Base-by-base conservation (phyloP, 306 rosid genomes). In the Adenanthera pavonina region DNA sequence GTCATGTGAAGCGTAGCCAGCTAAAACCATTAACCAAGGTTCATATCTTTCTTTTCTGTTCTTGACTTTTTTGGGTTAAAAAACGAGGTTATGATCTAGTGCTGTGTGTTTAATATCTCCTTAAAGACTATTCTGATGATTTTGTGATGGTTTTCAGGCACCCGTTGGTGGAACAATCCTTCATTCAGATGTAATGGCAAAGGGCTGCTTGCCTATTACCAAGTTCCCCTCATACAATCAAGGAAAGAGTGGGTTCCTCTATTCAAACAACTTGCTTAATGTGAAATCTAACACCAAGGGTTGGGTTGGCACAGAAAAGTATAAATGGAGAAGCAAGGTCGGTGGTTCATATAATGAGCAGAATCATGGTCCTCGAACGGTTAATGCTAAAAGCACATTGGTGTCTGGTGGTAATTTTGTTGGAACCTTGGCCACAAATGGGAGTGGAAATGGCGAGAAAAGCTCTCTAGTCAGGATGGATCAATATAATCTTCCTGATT, bases 401-500 rank as follows among this genome's bases (percentile, higher is more conserved):
- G 25, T 60, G 51, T 82, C 89, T 8, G 84, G 86, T 46, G 91
- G 85, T 44, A 71, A 86, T 70, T 78, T 83, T 62, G 75, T 15
- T n/a, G 81, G 77, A 81, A 53, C 72, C 69, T 47, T 36, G 61
- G 81, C 69, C 3, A 36, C 83, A 3, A 79, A 85, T 78, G 91
- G 76, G 66, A 87, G 80, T 51, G 86, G 72, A 75, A 78, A 83
- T 30, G 66, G 68, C 33, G 19, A 69, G 71, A 73, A 79, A 81
- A 76, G 59, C 13, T 77, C 84, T 79, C 15, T 60, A 19, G 56
- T 87, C 75, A 80, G 65, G 87, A 85, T 67, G 78, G 96, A 90
- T 80, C 90, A 88, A 40, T 93, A 87, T 84, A 91, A 93, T 80
- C 88, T 90, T 62, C 91, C 90, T 7, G 97, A 91, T 82, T 93